Evolutionary conservation across 768 basidiomycete genomes (phyloP).

Genomic region (Omphalotus guepiniiformis): DNA sequence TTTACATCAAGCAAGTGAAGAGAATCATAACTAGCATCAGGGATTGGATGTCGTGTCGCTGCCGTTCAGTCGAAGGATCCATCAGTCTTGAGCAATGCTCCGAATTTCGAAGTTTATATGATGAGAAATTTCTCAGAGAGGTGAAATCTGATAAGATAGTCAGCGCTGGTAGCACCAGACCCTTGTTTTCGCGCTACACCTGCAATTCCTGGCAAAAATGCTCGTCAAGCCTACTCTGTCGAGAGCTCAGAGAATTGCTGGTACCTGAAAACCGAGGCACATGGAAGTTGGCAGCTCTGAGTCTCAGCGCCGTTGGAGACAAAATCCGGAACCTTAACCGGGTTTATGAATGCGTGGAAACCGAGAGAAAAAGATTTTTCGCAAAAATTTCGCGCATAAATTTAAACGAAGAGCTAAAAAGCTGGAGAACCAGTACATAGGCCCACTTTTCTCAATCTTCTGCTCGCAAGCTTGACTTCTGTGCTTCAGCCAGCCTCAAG

Average conservation of each 20-base stretch:
- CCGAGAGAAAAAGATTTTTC: conserved; percentile 5
- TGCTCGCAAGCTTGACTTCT: background rate
- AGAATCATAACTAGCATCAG: conserved; percentile 41
- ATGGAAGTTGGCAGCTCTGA: too few relatives aligned
- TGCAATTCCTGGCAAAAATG: too few relatives aligned
- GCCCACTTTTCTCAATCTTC: background rate
- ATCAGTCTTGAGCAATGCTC: background rate
- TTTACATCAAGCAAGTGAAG: conserved; percentile 48
- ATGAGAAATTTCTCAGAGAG: background rate
- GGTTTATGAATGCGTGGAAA: too few relatives aligned
- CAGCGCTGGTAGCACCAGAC: background rate
- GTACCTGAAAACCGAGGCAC: too few relatives aligned
- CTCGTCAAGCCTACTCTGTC: too few relatives aligned
- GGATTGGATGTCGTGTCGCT: conserved; percentile 21
- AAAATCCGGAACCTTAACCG: too few relatives aligned
- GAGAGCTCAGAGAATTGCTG: too few relatives aligned
- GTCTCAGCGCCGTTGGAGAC: too few relatives aligned
- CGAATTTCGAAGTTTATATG: background rate
- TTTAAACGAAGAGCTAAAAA: background rate
- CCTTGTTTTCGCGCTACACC: too few relatives aligned
- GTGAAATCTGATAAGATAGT: background rate
- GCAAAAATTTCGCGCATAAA: background rate
- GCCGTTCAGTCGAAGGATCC: background rate
- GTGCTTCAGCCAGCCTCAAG: background rate
- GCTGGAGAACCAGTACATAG: background rate